Evolutionary conservation across 225 moss, liverwort and hornwort species (phyloP), one percentile per base, ranked within the genome.

Genomic region (Thuidium tamariscinum): DNA sequence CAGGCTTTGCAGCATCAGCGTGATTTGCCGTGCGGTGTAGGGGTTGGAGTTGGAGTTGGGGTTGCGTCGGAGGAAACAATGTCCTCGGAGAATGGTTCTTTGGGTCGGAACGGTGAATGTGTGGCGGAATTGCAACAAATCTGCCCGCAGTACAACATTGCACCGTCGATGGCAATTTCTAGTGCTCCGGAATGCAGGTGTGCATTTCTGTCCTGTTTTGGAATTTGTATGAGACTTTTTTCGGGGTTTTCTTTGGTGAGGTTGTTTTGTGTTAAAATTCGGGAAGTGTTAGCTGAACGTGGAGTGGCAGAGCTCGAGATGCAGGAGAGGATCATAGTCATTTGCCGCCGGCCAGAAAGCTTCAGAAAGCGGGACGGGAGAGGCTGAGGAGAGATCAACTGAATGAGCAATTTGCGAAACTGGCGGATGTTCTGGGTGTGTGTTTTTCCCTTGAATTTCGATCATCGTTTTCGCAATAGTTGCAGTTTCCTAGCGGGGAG

Each of bases 311-410:
- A 79, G 72, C 70, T 84, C 90, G 84, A 90, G 92, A 90, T 84
- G 90, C 82, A 76, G 89, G 78, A 54, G 94, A 86, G 18, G 93
- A 95, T 10, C 51, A 86, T 41, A 22, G 56, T 42, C 76, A 86
- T 61, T 57, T 87, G 55, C 73, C 64, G 80, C 90, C 92, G 48
- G 94, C 94, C 29, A 95, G 94, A 57, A 99, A 99, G 86, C 86
- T 97, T 49, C 98, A 99, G 87, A 99, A 99, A 89, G 98, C 98
- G 49, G 97, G 92, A 46, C 94, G 98, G 54, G 98, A 99, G 92
- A 94, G 97, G 83, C 83, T 99, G 63, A 89, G 98, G 75, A 94
- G 98, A 87, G 97, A 99, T 88, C 94, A 94, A 65, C 86, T 99
- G 79, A 99, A 99, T 86, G 98, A 99, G 68, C 97, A 99, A 76